Evolutionary conservation across 768 basidiomycete genomes (phyloP).

Genomic region (Rickenella mellea): DNA sequence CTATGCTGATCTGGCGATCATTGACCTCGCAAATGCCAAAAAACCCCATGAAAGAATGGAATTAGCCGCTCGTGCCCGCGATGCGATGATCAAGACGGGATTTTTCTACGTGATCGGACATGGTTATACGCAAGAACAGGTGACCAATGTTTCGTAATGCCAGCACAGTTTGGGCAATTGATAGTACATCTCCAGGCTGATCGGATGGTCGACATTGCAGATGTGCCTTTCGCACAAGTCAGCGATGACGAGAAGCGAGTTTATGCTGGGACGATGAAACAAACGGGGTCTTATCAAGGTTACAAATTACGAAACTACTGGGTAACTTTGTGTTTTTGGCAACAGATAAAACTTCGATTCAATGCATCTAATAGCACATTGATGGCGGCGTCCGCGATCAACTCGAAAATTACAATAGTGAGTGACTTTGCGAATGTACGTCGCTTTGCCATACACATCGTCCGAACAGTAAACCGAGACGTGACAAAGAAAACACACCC

Average conservation of each 20-base stretch:
- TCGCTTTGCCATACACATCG: background rate
- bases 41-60: conserved; percentile 22
- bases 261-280: conserved; percentile 30
- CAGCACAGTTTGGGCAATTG: conserved; percentile 4
- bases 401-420: conserved; percentile 35
- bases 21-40: conserved; percentile 22
- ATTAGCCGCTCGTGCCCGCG: conserved; percentile 20
- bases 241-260: conserved; percentile 30
- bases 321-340: conserved; percentile 18
- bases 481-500: conserved; percentile 26
- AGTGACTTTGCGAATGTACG: conserved; percentile 3
- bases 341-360: background rate
- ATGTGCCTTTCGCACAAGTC: conserved; percentile 32
- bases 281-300: conserved; percentile 39
- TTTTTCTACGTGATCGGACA: conserved; percentile 45
- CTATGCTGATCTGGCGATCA: conserved; percentile 23
- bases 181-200: conserved; percentile 21
- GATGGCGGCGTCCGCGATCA: conserved; percentile 32
- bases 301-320: conserved; percentile 44
- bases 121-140: conserved; percentile 33
- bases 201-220: conserved; percentile 39
- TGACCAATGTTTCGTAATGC: conserved; percentile 7
- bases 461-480: conserved; percentile 22
- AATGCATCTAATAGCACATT: conserved; percentile 22
- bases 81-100: conserved; percentile 21